Conservation (phyloP, 352 stramenopile species). For the Phytophthora foliorum region DNA sequence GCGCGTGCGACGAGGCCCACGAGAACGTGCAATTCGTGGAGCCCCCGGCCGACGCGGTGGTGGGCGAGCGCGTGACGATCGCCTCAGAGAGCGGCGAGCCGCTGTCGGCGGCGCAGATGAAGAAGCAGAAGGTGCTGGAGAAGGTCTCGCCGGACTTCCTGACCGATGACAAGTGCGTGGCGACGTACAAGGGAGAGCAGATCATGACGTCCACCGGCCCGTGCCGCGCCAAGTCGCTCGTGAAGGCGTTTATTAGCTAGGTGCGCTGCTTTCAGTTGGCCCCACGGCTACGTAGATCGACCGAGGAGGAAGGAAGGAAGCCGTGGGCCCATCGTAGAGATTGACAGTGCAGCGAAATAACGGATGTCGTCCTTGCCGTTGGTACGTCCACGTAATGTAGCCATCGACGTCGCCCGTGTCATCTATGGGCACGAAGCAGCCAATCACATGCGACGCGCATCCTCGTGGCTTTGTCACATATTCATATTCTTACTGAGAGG, state of each 20-base stretch:
- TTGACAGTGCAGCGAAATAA: conserved; percentile 18
- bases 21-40: conserved; percentile 96
- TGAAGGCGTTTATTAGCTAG: conserved; percentile 81
- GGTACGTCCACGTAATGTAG: conserved; percentile 3
- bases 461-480: conserved; percentile 21
- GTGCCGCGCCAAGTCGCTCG: conserved; percentile 71
- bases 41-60: conserved; percentile 90
- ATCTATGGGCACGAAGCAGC: not conserved
- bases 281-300: conserved; percentile 5
- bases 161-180: conserved; percentile 71
- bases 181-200: conserved; percentile 81
- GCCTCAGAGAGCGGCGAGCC: conserved; percentile 74
- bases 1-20: conserved; percentile 88
- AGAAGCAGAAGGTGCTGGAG: conserved; percentile 92
- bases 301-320: not conserved
- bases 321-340: conserved; percentile 27
- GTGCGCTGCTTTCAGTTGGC: conserved; percentile 10
- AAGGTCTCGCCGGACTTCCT: conserved; percentile 76
- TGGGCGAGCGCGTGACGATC: conserved; percentile 95
- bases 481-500: conserved; percentile 1
- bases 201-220: conserved; percentile 79
- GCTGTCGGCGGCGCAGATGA: conserved; percentile 81
- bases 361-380: not conserved
- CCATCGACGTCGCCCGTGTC: conserved; percentile 10
- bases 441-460: not conserved